Base-by-base conservation (phyloP, 2,329 filamentous ascomycete genomes). In the Fusarium pilosicola region DNA sequence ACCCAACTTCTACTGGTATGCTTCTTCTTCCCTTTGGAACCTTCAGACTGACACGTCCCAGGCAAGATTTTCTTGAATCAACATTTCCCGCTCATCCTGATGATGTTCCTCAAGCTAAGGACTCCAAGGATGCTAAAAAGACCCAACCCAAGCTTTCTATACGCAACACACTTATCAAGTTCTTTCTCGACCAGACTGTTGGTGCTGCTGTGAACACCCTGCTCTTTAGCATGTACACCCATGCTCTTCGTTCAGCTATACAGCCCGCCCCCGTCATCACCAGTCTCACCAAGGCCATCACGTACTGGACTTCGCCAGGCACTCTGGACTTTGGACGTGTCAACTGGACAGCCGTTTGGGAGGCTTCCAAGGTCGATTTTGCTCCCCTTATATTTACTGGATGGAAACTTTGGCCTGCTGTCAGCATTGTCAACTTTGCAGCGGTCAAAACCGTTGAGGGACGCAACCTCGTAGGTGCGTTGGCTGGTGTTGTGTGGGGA, bases 1-100 rank as follows among this genome's bases (percentile, higher is more conserved):
- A 6, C 93, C 93, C 49, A 98, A 98, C 83, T 94, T 94, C 79
- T 80, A 94, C 77, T 97, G 94, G 95, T 90, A 81, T 76, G 84
- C n/a, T 39, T 39, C 51, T 28, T 36, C 64, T 71, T 61, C n/a
- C 79, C 79, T 48, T 64, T 49, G 22, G 20, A 61, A 56, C 26
- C 41, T 59, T 38, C 32, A 39, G 67, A 71, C 62, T 80, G 45
- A 72, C 56, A n/a, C 26, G n/a, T 38, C 3, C 13, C 74, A 90
- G 88, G 89, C 95, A 97, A 86, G 88, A 90, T 45, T 93, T 88
- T 79, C 87, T 97, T 59, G 95, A 97, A 82, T 84, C 88, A 11
- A 83, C 86, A 7, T 97, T 94, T 79, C 95, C 95, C 0, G 91
- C 92, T 2, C 88, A 89, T 75, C 86, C 87, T 58, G 80, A 59